Base-by-base conservation (phyloP, 768 basidiomycete species). In the Hygrocybe punicea region DNA sequence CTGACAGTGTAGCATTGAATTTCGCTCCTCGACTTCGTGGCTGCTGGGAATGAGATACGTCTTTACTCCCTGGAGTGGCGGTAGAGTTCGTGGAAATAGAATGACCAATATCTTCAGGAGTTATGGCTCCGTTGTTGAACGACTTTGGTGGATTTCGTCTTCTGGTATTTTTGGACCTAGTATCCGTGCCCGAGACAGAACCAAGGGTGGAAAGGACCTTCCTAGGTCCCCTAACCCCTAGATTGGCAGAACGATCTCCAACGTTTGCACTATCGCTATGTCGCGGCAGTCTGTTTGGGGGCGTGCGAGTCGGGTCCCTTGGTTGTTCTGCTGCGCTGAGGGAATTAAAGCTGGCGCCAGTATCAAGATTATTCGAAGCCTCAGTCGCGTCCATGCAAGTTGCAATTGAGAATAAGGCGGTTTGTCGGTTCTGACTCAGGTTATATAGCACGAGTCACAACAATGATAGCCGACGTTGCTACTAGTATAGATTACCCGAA, bases 1-100 rank as follows among this genome's bases (percentile, higher is more conserved):
- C 63, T 5, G 77, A 74, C 34, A 79, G 68, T 4, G 65, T 67
- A 8, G 73, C 61, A 39, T 67, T 72, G 57, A 79, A 79, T 55
- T 63, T 72, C 3, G 65, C 67, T 14, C 71, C 70, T 24, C 76
- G 78, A 36, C 19, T 35, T 3, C 37, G 40, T 29, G 29, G 29
- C 4, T 29, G 29, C 29, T 29, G 29, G 29, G 29, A 29, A 29
- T 8, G 29, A 8, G 29, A 29, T 29, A 29, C 29, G 4, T 4
- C 29, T 8, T 8, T 8, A 29, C 29, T 29, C 29, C 29, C 29
- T 8, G 29, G 8, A 8, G 8, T 8, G 29, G 29, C 8, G 29
- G 29, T 8, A 4, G 8, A 8, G 29, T 29, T 29, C 29, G 29
- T 29, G 4, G 29, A 29, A 29, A n/a, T n/a, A n/a, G 29, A 29